Conservation (phyloP, 306 rosid genomes). For the Trifolium subterraneum region DNA sequence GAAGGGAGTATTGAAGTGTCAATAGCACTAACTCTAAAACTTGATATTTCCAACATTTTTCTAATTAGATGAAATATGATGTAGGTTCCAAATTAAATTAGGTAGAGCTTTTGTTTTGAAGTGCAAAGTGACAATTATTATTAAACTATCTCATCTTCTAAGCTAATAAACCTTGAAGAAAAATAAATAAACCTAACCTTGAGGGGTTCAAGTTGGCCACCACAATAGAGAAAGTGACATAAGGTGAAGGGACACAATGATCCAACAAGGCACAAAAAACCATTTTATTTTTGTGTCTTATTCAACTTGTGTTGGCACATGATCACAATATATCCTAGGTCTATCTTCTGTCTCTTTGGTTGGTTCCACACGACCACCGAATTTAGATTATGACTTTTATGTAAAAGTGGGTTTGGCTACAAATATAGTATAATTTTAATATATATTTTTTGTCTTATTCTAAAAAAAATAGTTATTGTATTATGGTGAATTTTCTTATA, state of each 20-base stretch:
- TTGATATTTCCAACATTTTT: too few relatives aligned
- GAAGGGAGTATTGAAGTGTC: too few relatives aligned
- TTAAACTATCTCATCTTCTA: not conserved
- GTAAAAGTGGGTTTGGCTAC: not conserved
- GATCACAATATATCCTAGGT: constrained; percentile 1
- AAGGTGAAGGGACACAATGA: constrained; percentile 18
- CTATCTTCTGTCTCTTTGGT: not conserved
- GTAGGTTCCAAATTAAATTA: not conserved
- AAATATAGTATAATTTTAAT: not conserved
- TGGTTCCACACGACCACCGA: not conserved
- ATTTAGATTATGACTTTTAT: not conserved
- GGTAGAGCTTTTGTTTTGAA: not conserved
- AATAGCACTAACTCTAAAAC: too few relatives aligned
- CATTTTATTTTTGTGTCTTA: constrained; percentile 19
- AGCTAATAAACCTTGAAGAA: too few relatives aligned
- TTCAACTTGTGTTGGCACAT: constrained; percentile 24
- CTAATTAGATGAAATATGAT: too few relatives aligned
- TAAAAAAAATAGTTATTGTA: not conserved
- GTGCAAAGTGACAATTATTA: constrained; percentile 3
- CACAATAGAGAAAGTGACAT: constrained; percentile 31
- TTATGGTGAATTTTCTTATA: not conserved
- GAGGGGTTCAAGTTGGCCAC: not conserved
- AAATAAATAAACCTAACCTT: not conserved
- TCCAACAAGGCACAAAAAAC: constrained; percentile 28
- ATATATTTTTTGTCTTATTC: not conserved